Conservation (phyloP, 2,329 filamentous ascomycete genomes). For the Cytospora paraplurivora region DNA sequence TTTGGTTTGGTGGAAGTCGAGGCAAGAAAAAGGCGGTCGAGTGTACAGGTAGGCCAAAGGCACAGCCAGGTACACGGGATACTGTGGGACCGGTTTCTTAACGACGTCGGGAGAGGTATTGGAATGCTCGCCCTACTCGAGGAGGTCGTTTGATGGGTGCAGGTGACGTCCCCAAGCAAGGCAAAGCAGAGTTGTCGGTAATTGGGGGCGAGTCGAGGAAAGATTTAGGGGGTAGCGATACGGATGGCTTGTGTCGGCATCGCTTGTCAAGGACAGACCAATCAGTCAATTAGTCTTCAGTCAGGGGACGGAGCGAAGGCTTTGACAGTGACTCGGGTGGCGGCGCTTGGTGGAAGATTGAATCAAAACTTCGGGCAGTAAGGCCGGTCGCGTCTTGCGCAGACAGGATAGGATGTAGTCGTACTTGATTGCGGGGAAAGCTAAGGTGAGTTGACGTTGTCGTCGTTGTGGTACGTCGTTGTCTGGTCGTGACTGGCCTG, state of each 20-base stretch:
- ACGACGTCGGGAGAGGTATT: neutral
- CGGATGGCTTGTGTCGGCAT: conserved; percentile 27
- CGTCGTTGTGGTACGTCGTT: conserved; percentile 9
- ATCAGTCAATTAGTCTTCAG: conserved; percentile 8
- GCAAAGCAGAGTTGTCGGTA: conserved; percentile 7
- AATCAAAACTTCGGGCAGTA: neutral
- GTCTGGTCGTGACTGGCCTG: too few relatives aligned
- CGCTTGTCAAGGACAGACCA: conserved; percentile 19
- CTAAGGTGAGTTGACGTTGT: neutral
- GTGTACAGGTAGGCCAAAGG: conserved; percentile 4
- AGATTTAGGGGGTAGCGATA: conserved; percentile 24
- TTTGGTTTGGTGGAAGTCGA: neutral
- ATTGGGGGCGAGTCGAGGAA: conserved; percentile 15
- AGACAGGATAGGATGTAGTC: conserved; percentile 10
- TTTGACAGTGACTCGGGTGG: neutral
- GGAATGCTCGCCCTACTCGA: conserved; percentile 21
- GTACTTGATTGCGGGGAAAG: conserved; percentile 1
- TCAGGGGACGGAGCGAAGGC: neutral
- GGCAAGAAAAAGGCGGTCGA: conserved; percentile 3
- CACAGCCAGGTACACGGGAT: neutral
- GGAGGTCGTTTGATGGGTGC: conserved; percentile 10
- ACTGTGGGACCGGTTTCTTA: neutral
- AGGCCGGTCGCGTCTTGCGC: conserved; percentile 24
- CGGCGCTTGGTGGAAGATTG: conserved; percentile 1
- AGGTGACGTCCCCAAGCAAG: conserved; percentile 22